Base-by-base conservation (phyloP, 163 green algal genomes). In the Scenedesmus sp. region DNA sequence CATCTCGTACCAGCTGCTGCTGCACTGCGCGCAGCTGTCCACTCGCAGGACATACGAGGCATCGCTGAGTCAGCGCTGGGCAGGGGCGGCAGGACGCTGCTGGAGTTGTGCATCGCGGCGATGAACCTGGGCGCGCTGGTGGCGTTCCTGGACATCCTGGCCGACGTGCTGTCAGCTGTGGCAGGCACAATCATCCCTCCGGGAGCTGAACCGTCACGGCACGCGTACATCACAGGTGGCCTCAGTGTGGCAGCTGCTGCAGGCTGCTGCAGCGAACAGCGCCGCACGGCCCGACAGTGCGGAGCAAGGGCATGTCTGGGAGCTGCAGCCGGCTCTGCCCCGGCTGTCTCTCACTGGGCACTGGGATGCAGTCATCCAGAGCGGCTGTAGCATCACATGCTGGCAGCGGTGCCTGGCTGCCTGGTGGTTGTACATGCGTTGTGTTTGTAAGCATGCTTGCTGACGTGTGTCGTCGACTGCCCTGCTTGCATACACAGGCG, bases 131-230 rank as follows among this genome's bases (percentile, higher is more conserved):
- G 94, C 18, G 88, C 65, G 42, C 91, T 98, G 16, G 95, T 98
- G 5, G 95, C 96, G 0, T 98, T 97, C 91, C 88, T 98, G 20
- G 97, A 98, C 93, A 97, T 98, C 81, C 87, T 98, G 70, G 95
- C 96, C 33, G 96, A 98, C 92, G 95, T 97, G 33, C 83, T 97
- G 35, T 97, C 93, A 0, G 85, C 86, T 7, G 95, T 97, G 42
- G 94, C 96, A 26, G 96, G 96, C 20, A 98, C 94, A 1, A 93
- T 98, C 51, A 97, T 98, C 81, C 96, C 96, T 0, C 95, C 96
- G 0, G 96, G 96, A 16, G 96, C 96, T 0, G 96, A 98, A 89
- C 96, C 96, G 0, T 96, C 93, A 0, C 93, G 96, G 7, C 95
- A 93, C 59, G 92, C 87, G 1, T 95, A 97, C 87, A 94, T 98